Conservation (phyloP, 352 stramenopile species). For the Phytophthora multivora region DNA sequence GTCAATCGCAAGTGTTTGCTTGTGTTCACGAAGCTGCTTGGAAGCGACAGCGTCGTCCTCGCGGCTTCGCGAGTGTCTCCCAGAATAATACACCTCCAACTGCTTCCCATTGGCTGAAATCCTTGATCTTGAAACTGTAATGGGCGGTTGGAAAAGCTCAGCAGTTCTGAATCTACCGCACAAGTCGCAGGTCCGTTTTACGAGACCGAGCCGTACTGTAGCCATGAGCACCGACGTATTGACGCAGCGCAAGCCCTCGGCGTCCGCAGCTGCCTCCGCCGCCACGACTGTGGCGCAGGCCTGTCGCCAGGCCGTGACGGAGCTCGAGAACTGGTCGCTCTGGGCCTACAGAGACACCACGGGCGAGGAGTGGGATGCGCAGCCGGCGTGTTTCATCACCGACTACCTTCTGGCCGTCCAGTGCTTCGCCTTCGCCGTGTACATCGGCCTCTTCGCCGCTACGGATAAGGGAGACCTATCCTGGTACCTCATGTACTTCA, state of each 20-base stretch:
- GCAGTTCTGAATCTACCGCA: conserved; percentile 8
- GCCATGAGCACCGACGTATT: conserved; percentile 13
- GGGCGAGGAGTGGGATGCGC: conserved; percentile 85
- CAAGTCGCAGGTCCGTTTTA: not conserved
- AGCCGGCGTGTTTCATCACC: conserved; percentile 88
- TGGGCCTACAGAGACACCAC: conserved; percentile 78
- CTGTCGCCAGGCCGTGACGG: conserved; percentile 65
- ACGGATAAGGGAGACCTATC: conserved; percentile 53
- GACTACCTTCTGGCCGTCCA: conserved; percentile 86
- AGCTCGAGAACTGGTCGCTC: conserved; percentile 81
- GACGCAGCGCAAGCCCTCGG: conserved; percentile 28
- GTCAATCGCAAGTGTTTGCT: not conserved
- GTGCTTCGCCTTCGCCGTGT: conserved; percentile 83
- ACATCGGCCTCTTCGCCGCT: conserved; percentile 75
- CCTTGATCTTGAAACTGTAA: not conserved
- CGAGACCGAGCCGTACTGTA: not conserved
- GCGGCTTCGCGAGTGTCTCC: not conserved
- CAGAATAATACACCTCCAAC: not conserved
- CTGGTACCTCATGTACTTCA: conserved; percentile 90
- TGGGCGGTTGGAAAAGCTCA: conserved; percentile 1
- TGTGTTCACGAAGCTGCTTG: not conserved
- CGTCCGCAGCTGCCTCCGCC: conserved; percentile 19
- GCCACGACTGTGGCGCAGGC: conserved; percentile 54
- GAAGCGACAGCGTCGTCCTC: not conserved
- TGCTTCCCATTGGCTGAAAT: not conserved